These are phyloP conservation scores for Camellia granthamiana DNA, from an alignment of 148 eudicot genomes.

Conservation along the genomic window DNA sequence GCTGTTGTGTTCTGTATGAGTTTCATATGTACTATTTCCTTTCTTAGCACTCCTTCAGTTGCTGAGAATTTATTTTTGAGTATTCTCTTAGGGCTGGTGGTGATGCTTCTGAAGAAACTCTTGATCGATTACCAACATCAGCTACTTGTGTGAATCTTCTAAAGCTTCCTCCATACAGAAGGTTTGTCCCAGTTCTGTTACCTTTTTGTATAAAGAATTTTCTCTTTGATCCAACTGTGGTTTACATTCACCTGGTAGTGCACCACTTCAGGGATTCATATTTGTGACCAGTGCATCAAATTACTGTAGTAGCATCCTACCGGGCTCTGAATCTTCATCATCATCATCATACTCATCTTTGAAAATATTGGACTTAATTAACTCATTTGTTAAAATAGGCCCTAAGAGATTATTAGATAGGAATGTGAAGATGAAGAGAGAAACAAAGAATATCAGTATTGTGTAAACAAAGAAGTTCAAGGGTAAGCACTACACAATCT, in stretches of 20 bases:
- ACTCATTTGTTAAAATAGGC: too few species aligned
- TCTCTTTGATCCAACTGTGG: neutral
- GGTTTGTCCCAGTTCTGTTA: conserved; percentile 40
- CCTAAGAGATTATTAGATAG: neutral
- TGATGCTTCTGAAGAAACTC: conserved; percentile 80
- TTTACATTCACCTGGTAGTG: neutral
- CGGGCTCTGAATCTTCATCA: too few species aligned
- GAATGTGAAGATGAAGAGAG: neutral
- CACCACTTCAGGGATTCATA: too few species aligned
- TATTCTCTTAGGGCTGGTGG: conserved; percentile 68
- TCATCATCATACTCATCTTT: too few species aligned
- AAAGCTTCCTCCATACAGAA: conserved; percentile 95
- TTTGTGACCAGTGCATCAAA: too few species aligned
- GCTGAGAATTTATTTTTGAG: conserved; percentile 9
- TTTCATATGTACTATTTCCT: neutral
- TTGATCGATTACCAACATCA: conserved; percentile 87
- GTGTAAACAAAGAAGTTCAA: too few species aligned
- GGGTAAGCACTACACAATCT: neutral
- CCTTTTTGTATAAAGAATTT: neutral
- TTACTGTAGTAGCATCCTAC: too few species aligned
- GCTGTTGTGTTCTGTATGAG: neutral
- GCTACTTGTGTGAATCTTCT: conserved; percentile 99
- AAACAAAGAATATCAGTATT: too few species aligned
- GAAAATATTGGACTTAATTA: too few species aligned
- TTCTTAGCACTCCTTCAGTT: neutral